Percentiles rank a stretch among this genome's conserved stretches.
Evolutionary conservation across 768 basidiomycete genomes (phyloP).

Genomic region (Collybia sordida): DNA sequence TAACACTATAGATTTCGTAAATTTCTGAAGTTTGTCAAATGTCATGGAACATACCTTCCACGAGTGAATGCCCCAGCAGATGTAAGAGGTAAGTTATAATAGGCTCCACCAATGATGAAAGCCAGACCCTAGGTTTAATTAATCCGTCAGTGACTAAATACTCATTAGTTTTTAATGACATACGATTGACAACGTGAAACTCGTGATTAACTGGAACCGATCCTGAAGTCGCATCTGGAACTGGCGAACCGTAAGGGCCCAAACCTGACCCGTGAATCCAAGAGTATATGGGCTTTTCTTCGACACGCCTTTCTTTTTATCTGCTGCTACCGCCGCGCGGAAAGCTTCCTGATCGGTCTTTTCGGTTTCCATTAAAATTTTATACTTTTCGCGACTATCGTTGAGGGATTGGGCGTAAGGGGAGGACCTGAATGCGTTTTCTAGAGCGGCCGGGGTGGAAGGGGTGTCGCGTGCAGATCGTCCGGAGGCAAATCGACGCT

Average conservation of each 20-base stretch:
- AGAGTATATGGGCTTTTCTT: slow-evolving; percentile 83
- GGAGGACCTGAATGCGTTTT: slow-evolving; percentile 58
- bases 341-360: slow-evolving; percentile 74
- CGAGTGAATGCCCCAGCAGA: slow-evolving; percentile 86
- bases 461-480: slow-evolving; percentile 60
- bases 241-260: slow-evolving; percentile 67
- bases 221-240: slow-evolving; percentile 77
- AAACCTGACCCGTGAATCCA: slow-evolving; percentile 72
- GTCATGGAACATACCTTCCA: slow-evolving; percentile 44
- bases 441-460: slow-evolving; percentile 66
- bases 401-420: slow-evolving; percentile 40
- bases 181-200: slow-evolving; percentile 60
- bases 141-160: slow-evolving; percentile 1
- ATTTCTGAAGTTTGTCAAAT: neutral
- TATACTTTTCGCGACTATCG: slow-evolving; percentile 56
- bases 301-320: slow-evolving; percentile 78
- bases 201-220: slow-evolving; percentile 73
- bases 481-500: slow-evolving; percentile 75
- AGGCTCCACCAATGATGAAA: slow-evolving; percentile 74
- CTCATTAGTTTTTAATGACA: slow-evolving; percentile 23
- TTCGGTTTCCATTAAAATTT: slow-evolving; percentile 53
- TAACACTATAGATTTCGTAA: slow-evolving; percentile 39
- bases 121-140: slow-evolving; percentile 41
- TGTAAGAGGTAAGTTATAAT: slow-evolving; percentile 68
- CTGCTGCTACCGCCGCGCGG: slow-evolving; percentile 68